phyloP scores from a whole-genome alignment of 2,329 filamentous ascomycete species.

The Aspergillus pseudoviridinutans region DNA sequence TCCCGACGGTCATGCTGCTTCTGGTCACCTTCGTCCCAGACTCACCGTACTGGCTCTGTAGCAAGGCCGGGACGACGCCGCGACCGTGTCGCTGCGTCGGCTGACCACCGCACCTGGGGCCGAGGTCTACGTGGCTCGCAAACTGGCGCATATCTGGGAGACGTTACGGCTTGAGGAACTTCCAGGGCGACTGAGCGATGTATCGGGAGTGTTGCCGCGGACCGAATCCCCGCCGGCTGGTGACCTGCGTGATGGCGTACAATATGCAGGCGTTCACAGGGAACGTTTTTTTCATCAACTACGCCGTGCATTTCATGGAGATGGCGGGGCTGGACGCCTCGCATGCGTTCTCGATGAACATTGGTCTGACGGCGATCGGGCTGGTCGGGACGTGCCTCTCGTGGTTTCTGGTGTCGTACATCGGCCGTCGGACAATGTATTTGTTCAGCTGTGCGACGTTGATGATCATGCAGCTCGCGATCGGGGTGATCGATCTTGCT shows the following conservation, averaged over 20 bases:
- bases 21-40: constrained; percentile 21
- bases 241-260: constrained; percentile 26
- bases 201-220: constrained; percentile 24
- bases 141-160: constrained; percentile 26
- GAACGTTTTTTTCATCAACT: constrained; percentile 26
- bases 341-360: constrained; percentile 30
- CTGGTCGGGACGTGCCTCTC: constrained; percentile 41
- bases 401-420: constrained; percentile 37
- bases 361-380: constrained; percentile 41
- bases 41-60: constrained; percentile 24
- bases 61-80: constrained; percentile 18
- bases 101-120: constrained; percentile 10
- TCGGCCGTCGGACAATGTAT: constrained; percentile 41
- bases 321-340: constrained; percentile 27
- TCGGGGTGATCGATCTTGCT: constrained; percentile 39
- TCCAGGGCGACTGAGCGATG: constrained; percentile 8
- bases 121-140: constrained; percentile 14
- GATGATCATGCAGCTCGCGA: constrained; percentile 31
- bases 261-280: constrained; percentile 28
- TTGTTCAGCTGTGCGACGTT: constrained; percentile 33
- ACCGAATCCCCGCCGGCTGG: constrained; percentile 24
- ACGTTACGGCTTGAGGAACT: constrained; percentile 23
- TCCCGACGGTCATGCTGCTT: constrained; percentile 19
- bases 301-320: constrained; percentile 31
- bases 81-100: constrained; percentile 13